Percentiles rank a stretch among this genome's conserved stretches.
Conservation (phyloP, 179 eudicot species). For the Carnegiea gigantea region DNA sequence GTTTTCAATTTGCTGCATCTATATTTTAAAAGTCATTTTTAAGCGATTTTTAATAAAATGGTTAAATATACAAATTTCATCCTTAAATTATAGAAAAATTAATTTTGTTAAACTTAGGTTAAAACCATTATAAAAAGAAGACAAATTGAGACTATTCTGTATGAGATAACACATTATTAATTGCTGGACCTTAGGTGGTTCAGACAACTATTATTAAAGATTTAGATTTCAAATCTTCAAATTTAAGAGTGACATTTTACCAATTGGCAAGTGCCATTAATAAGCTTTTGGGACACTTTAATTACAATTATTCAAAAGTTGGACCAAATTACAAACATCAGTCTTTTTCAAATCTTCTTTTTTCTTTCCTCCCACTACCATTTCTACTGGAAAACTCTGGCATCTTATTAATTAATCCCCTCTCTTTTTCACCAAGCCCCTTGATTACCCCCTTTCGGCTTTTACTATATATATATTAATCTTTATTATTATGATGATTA, state of each 20-base stretch:
- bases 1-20: too few relatives aligned
- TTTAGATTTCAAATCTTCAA: not conserved
- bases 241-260: not conserved
- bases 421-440: not conserved
- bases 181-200: not conserved
- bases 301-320: not conserved
- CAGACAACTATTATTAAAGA: not conserved
- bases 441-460: not conserved
- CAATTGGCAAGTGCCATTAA: not conserved
- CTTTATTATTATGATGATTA: not conserved
- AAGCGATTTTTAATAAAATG: too few relatives aligned
- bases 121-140: not conserved
- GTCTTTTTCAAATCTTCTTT: not conserved
- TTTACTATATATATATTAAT: too few relatives aligned
- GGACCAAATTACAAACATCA: not conserved
- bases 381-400: not conserved
- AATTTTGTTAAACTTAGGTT: too few relatives aligned
- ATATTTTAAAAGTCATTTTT: too few relatives aligned
- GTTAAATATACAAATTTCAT: too few relatives aligned
- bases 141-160: too few relatives aligned
- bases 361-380: not conserved
- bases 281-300: not conserved
- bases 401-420: not conserved
- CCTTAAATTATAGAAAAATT: too few relatives aligned
- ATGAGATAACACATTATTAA: not conserved